These are phyloP conservation scores for Rosa persica DNA, from an alignment of 306 rosid genomes.

Conservation along the genomic window DNA sequence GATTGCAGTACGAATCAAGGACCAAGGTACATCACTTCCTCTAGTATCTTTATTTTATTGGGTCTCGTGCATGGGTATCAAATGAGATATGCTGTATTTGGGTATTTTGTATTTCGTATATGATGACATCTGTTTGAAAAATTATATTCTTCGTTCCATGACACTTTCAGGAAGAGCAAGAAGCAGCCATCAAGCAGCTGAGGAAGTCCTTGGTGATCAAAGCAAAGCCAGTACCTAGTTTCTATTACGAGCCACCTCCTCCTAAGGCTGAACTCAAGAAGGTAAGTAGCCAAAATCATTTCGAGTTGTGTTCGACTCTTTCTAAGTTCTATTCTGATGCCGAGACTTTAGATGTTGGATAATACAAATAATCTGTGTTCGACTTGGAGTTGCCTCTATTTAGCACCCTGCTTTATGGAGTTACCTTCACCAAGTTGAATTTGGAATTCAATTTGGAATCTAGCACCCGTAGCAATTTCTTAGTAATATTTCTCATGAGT, in stretches of 20 bases:
- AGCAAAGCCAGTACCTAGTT: conserved; percentile 95
- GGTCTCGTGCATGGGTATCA: conserved; percentile 5
- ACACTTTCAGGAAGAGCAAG: conserved; percentile 83
- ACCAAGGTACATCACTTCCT: conserved; percentile 51
- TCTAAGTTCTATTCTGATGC: neutral
- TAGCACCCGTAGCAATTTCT: neutral
- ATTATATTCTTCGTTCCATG: conserved; percentile 19
- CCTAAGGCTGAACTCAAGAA: conserved; percentile 80
- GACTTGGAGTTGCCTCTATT: neutral
- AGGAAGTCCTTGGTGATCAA: conserved; percentile 82
- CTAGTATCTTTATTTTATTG: neutral
- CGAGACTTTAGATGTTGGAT: neutral
- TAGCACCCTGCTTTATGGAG: neutral
- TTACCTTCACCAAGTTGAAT: neutral
- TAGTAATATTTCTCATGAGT: neutral
- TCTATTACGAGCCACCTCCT: conserved; percentile 90
- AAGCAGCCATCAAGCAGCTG: conserved; percentile 79
- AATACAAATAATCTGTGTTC: conserved; percentile 7
- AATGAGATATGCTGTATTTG: conserved; percentile 5
- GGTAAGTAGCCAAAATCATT: conserved; percentile 39
- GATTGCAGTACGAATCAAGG: conserved; percentile 69
- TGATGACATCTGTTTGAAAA: neutral
- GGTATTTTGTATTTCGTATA: conserved; percentile 12
- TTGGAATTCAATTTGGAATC: neutral
- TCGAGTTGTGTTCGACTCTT: neutral